Evolutionary conservation across 2,329 filamentous ascomycete species (phyloP).

Genomic region (Neocucurbitaria cava): DNA sequence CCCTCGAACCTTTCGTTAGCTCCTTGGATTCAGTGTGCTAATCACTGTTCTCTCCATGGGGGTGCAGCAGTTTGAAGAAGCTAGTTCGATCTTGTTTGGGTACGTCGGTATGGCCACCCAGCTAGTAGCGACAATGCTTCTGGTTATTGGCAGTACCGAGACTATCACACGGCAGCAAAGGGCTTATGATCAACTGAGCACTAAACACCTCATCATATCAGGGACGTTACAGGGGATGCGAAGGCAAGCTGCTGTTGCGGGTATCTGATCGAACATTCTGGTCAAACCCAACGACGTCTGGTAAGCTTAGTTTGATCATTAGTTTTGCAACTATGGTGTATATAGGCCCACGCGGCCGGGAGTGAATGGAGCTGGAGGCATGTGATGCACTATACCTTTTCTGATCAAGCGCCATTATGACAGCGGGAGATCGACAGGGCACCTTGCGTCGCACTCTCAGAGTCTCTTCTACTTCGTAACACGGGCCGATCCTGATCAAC

Average conservation of each 20-base stretch:
- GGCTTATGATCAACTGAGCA: background rate
- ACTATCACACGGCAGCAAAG: background rate
- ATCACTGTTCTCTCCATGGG: background rate
- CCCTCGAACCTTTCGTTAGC: background rate
- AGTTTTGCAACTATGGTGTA: background rate
- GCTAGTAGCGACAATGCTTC: background rate
- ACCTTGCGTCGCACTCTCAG: background rate
- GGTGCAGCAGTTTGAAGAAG: background rate
- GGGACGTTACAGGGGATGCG: background rate
- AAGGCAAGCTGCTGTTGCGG: background rate
- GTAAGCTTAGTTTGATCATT: no score
- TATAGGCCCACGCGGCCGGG: no score
- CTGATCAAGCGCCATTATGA: slow-evolving; percentile 4
- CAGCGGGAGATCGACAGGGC: slow-evolving; percentile 15
- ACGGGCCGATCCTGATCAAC: no score
- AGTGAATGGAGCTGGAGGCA: background rate
- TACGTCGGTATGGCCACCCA: background rate
- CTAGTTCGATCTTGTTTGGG: background rate
- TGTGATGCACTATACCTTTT: slow-evolving; percentile 1
- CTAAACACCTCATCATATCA: background rate
- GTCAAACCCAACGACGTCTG: background rate
- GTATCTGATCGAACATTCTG: background rate
- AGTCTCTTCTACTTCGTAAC: no score
- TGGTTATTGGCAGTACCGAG: background rate
- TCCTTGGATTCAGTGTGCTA: background rate